Conservation (phyloP, 257 asterid genomes). For the Solanum habrochaites region DNA sequence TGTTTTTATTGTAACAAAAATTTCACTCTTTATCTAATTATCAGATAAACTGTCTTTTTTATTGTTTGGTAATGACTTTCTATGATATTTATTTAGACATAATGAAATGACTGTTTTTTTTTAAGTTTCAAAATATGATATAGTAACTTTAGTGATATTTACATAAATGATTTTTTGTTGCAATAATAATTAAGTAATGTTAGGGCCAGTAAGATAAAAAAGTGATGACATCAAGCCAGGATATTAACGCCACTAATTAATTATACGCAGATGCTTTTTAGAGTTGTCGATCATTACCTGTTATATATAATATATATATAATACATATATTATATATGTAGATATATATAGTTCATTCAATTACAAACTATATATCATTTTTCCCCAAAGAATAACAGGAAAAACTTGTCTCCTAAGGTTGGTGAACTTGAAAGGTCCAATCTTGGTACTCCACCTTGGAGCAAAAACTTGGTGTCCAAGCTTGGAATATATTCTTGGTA, state of each 20-base stretch:
- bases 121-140: too few species aligned
- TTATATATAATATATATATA: too few species aligned
- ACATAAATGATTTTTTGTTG: background rate
- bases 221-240: background rate
- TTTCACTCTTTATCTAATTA: background rate
- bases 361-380: too few species aligned
- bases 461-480: background rate
- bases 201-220: background rate
- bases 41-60: background rate
- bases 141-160: background rate
- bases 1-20: background rate
- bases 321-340: too few species aligned
- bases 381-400: background rate
- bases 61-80: background rate
- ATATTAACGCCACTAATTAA: background rate
- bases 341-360: too few species aligned
- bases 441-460: background rate
- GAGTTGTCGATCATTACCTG: too few species aligned
- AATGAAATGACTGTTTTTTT: background rate
- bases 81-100: background rate
- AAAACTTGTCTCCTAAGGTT: background rate
- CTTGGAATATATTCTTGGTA: background rate
- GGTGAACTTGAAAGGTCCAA: background rate
- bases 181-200: background rate
- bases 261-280: too few species aligned